Evolutionary conservation across 1,139 yeast species (phyloP).

Genomic region (Hyphopichia buzzinii): DNA sequence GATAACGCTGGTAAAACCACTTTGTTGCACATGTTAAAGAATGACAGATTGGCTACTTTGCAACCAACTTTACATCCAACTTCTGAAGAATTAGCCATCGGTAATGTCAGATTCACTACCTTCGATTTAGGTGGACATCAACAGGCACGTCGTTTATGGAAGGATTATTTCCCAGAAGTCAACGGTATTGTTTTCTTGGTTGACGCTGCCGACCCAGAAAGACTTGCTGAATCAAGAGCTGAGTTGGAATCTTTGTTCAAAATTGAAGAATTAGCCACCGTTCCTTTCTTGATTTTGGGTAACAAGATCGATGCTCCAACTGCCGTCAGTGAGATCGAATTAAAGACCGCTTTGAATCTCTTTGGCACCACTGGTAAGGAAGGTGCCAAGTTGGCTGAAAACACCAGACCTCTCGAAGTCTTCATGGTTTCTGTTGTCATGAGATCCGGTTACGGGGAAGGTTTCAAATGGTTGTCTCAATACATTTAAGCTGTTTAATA

Average conservation of each 20-base stretch:
- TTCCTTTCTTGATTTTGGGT: conserved; percentile 92
- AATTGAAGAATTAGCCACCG: conserved; percentile 84
- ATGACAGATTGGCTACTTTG: conserved; percentile 94
- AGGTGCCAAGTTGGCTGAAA: conserved; percentile 68
- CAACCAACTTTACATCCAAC: conserved; percentile 99
- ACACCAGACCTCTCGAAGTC: conserved; percentile 89
- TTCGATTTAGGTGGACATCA: conserved; percentile 98
- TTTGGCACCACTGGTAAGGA: conserved; percentile 83
- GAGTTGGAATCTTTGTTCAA: conserved; percentile 91
- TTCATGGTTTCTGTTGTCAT: conserved; percentile 96
- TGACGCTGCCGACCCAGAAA: conserved; percentile 95
- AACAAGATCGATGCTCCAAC: conserved; percentile 93
- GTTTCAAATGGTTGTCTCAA: conserved; percentile 94
- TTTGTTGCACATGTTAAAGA: conserved; percentile 91
- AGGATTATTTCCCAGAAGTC: conserved; percentile 98
- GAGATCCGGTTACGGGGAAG: conserved; percentile 97
- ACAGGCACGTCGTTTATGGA: conserved; percentile 99
- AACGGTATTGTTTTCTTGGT: conserved; percentile 95
- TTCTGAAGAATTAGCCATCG: conserved; percentile 95
- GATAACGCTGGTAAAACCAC: conserved; percentile 99
- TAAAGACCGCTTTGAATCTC: conserved; percentile 86
- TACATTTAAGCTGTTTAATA: conserved; percentile 52
- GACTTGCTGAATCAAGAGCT: conserved; percentile 91
- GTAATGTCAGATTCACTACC: conserved; percentile 94
- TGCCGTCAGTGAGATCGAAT: conserved; percentile 94